These are phyloP conservation scores for Penstemon eatonii DNA, from an alignment of 257 asterid genomes.

Conservation along the genomic window DNA sequence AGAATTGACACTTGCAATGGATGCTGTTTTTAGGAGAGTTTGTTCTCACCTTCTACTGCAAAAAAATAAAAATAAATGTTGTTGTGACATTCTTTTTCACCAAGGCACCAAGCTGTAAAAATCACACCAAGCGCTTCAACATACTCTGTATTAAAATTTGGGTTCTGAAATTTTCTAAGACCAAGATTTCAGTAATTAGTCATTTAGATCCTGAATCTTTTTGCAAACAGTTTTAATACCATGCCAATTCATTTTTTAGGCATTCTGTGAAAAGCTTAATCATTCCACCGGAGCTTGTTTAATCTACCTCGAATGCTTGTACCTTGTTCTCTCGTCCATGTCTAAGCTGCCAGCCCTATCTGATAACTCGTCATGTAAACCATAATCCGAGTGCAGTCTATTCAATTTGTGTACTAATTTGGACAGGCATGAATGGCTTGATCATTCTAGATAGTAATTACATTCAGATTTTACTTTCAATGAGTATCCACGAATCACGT, in stretches of 20 bases:
- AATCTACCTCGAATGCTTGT: too few relatives aligned
- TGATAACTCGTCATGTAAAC: neutral
- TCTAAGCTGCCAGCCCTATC: neutral
- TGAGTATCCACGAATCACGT: too few relatives aligned
- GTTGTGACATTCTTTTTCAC: conserved; percentile 14
- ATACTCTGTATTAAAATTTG: too few relatives aligned
- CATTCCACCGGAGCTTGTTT: neutral
- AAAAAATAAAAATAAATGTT: conserved; percentile 2
- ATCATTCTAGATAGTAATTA: too few relatives aligned
- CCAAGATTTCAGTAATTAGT: neutral
- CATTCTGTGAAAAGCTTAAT: neutral
- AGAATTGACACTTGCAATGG: neutral
- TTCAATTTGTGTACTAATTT: neutral
- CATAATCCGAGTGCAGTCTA: neutral
- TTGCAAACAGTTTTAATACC: neutral
- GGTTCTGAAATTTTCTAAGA: neutral
- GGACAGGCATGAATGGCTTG: neutral
- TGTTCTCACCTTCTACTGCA: conserved; percentile 1
- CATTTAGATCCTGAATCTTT: neutral
- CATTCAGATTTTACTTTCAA: too few relatives aligned
- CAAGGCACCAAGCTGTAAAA: neutral
- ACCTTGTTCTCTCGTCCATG: too few relatives aligned
- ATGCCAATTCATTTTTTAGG: neutral
- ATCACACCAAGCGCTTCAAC: too few relatives aligned
- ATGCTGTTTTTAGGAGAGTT: neutral